Conservation (phyloP, 345 rosid species). For the Adansonia digitata region DNA sequence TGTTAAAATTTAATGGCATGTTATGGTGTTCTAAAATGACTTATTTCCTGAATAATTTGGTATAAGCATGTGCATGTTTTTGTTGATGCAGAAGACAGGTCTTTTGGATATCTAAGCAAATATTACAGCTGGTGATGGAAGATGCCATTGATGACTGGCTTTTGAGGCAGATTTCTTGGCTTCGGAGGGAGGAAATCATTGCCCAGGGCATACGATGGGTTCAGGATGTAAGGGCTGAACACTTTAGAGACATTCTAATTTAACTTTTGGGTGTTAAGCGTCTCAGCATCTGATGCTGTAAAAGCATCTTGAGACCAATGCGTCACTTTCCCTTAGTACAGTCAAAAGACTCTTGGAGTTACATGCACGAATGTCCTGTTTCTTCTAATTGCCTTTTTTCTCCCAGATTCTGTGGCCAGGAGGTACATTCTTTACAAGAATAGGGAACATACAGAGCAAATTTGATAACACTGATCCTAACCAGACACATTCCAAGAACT, state of each 20-base stretch:
- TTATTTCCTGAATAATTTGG: background rate
- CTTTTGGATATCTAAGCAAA: slow-evolving; percentile 98
- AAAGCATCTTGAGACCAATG: background rate
- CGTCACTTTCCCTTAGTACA: background rate
- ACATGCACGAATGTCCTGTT: background rate
- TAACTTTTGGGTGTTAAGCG: background rate
- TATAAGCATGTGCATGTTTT: slow-evolving; percentile 18
- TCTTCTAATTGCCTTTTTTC: slow-evolving; percentile 2
- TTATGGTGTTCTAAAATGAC: background rate
- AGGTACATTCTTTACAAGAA: slow-evolving; percentile 70
- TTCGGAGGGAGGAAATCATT: slow-evolving; percentile 72
- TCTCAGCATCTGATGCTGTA: slow-evolving; percentile 5
- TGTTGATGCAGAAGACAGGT: slow-evolving; percentile 73
- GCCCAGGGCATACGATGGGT: slow-evolving; percentile 79
- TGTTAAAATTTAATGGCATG: background rate
- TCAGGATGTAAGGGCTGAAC: slow-evolving; percentile 72
- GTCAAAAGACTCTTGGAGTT: background rate
- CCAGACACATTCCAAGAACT: slow-evolving; percentile 31
- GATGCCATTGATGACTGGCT: slow-evolving; percentile 99
- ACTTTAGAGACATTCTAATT: background rate
- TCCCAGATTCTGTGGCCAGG: slow-evolving; percentile 85
- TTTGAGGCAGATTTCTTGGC: slow-evolving; percentile 78
- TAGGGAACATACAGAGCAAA: slow-evolving; percentile 32
- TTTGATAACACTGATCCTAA: slow-evolving; percentile 29
- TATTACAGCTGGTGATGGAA: slow-evolving; percentile 91